Evolutionary conservation across 2,329 filamentous ascomycete genomes (phyloP).

Genomic region (Aspergillus intermedius): DNA sequence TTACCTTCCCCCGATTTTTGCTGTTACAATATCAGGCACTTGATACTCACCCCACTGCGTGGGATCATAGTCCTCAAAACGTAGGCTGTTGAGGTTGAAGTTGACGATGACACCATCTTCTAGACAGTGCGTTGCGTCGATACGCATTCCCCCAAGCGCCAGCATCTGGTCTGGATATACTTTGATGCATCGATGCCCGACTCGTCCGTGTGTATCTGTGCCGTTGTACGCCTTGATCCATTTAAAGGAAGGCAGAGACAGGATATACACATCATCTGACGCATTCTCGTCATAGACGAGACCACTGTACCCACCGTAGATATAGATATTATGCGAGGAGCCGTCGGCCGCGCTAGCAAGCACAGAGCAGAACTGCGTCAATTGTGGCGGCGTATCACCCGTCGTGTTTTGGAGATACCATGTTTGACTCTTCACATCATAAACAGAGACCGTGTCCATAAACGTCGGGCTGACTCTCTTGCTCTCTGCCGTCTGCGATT

Average conservation of each 20-base stretch:
- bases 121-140: slow-evolving; percentile 20
- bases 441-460: slow-evolving; percentile 33
- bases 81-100: slow-evolving; percentile 29
- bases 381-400: slow-evolving; percentile 29
- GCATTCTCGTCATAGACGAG: slow-evolving; percentile 25
- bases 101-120: slow-evolving; percentile 49
- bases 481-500: too few species aligned
- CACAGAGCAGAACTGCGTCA: slow-evolving; percentile 37
- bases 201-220: slow-evolving; percentile 3
- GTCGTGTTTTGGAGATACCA: slow-evolving; percentile 40
- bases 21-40: slow-evolving; percentile 23
- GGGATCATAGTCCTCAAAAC: slow-evolving; percentile 28
- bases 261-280: slow-evolving; percentile 35
- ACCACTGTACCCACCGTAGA: slow-evolving; percentile 44
- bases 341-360: slow-evolving; percentile 32
- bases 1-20: slow-evolving; percentile 31
- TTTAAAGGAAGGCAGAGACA: slow-evolving; percentile 42
- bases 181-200: slow-evolving; percentile 12
- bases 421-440: slow-evolving; percentile 22
- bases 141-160: slow-evolving; percentile 26
- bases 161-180: slow-evolving; percentile 33
- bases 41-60: slow-evolving; percentile 24
- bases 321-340: slow-evolving; percentile 43
- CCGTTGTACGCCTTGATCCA: slow-evolving; percentile 39
- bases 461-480: slow-evolving; percentile 11